These are phyloP conservation scores for Aegilops bicornis DNA, from an alignment of 176 grass and related monocot genomes.

Conservation along the genomic window DNA sequence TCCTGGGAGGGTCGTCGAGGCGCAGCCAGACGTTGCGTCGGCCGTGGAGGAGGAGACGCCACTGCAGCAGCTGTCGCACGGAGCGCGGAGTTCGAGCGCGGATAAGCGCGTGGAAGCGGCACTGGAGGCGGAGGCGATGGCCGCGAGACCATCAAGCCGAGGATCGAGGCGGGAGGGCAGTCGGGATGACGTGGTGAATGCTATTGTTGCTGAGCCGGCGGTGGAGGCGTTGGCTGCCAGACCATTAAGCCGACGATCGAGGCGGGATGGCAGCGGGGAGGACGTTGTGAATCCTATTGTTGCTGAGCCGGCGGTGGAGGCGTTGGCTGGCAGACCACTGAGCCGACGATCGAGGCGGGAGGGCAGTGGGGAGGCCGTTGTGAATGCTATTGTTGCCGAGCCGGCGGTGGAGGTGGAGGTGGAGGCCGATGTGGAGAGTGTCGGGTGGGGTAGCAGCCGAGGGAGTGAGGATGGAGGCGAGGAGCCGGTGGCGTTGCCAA, in stretches of 20 bases:
- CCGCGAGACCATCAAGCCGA: conserved; percentile 29
- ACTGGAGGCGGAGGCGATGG: not conserved
- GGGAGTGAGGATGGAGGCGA: conserved; percentile 37
- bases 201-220: not conserved
- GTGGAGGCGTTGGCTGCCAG: not conserved
- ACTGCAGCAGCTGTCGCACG: conserved; percentile 28
- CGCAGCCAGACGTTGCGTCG: not conserved
- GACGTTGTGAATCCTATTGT: not conserved
- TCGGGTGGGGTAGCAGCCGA: conserved; percentile 23
- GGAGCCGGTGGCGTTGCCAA: conserved; percentile 24
- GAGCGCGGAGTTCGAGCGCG: conserved; percentile 26
- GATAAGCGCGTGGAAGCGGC: conserved; percentile 6
- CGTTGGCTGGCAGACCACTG: no score
- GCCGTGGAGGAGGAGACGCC: conserved; percentile 12
- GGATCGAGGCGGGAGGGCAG: conserved; percentile 30
- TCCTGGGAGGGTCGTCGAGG: not conserved
- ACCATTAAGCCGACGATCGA: conserved; percentile 31
- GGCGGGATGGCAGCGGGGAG: conserved; percentile 2
- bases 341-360: conserved; percentile 41
- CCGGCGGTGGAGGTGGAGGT: not conserved
- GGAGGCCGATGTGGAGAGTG: conserved; percentile 19
- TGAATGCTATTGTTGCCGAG: not conserved
- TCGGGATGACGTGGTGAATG: not conserved
- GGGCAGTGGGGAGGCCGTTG: not conserved
- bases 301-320: not conserved